Evolutionary conservation across 2,329 filamentous ascomycete genomes (phyloP).

Genomic region (Chaetomiaceae sp.): DNA sequence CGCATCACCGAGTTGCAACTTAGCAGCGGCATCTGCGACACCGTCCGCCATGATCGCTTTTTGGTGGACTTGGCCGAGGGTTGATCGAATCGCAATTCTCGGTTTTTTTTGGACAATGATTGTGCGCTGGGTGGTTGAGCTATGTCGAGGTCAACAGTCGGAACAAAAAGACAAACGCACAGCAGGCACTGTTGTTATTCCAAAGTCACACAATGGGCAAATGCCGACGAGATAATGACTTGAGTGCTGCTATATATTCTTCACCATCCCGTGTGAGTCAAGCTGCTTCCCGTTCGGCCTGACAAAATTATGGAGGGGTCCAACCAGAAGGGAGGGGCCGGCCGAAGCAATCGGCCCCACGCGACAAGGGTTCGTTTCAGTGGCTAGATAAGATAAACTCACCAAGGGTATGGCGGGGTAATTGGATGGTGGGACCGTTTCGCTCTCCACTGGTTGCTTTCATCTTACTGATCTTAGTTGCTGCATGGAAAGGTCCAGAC

Average conservation of each 20-base stretch:
- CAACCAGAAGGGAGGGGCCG: slow-evolving; percentile 7
- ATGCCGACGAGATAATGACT: not conserved
- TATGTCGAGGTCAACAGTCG: not conserved
- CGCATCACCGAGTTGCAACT: slow-evolving; percentile 43
- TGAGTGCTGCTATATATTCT: not conserved
- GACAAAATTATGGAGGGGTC: slow-evolving; percentile 21
- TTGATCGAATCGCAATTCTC: not conserved
- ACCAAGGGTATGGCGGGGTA: not conserved
- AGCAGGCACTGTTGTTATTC: no score
- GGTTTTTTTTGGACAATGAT: no score
- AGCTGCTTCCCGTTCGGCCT: not conserved
- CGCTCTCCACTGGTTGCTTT: no score
- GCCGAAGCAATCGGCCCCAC: not conserved
- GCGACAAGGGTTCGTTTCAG: not conserved
- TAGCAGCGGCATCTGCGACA: slow-evolving; percentile 46
- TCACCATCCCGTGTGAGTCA: slow-evolving; percentile 11
- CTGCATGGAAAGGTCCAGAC: slow-evolving; percentile 2
- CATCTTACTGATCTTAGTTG: no score
- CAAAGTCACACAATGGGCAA: no score
- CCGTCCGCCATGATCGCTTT: slow-evolving; percentile 42
- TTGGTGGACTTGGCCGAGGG: not conserved
- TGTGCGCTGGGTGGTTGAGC: not conserved
- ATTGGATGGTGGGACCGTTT: no score
- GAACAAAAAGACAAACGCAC: not conserved
- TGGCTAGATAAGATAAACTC: slow-evolving; percentile 17